Base-by-base conservation (phyloP, 2,329 filamentous ascomycete genomes). In the Penicillium expansum region DNA sequence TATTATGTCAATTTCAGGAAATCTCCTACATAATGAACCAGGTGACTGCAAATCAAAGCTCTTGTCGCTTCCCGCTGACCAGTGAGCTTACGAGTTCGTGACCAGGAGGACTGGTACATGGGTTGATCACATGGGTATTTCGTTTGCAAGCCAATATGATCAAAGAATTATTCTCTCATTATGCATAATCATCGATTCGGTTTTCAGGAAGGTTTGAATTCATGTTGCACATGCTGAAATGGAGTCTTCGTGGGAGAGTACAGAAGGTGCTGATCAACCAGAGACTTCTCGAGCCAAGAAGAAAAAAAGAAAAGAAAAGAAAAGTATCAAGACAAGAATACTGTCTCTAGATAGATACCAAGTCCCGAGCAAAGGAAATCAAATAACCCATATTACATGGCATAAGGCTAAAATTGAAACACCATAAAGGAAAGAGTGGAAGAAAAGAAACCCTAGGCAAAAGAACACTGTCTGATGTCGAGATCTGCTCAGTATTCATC, bases 401-500 rank as follows among this genome's bases (percentile, higher is more conserved):
- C 14, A 32, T 8, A n/a, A 32, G 13, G 10, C 5, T 32, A 18
- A 18, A 14, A 32, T 14, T 8, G 14, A 4, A 51, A 27, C 14
- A 43, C 5, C 29, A 33, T 18, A 35, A 10, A 45, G 22, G n/a
- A 14, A 18, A 32, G 5, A 27, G 11, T 2, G 16, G 4, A 13
- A 4, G 1, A 35, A 20, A 44, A 18, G 20, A 24, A 43, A 14
- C 9, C 18, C 2, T n/a, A 32, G 9, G 20, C 8, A 10, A 35
- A 18, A 18, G 7, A 33, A 22, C 2, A 20, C 20, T 14, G 7
- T 27, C 22, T n/a, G 20, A 27, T 14, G 11, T 45, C 29, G 11
- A 45, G 29, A 55, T 41, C 57, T 52, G 39, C 14, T 41, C 18
- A 50, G 13, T 60, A 57, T 13, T 35, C 30, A 10, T 61, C 59